Evolutionary conservation across 2,329 filamentous ascomycete species (phyloP).

Genomic region (Phialophora macrospora): DNA sequence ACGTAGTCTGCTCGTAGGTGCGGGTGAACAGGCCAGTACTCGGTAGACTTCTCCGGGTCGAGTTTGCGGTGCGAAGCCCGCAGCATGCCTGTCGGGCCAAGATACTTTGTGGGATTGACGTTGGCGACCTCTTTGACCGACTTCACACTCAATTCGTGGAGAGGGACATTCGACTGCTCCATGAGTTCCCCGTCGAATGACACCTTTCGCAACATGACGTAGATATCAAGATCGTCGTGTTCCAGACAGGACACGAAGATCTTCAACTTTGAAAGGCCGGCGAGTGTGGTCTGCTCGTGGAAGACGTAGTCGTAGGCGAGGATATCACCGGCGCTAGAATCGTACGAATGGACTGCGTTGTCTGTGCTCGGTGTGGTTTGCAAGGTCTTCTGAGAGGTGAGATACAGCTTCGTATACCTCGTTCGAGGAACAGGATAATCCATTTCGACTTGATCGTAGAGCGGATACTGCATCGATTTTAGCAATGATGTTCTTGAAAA

Average conservation of each 20-base stretch:
- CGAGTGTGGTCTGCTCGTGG: slow-evolving; percentile 43
- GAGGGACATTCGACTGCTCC: slow-evolving; percentile 53
- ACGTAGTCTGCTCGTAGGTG: slow-evolving; percentile 51
- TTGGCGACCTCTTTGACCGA: slow-evolving; percentile 47
- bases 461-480: slow-evolving; percentile 18
- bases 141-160: slow-evolving; percentile 43
- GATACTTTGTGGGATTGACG: slow-evolving; percentile 46
- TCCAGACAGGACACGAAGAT: slow-evolving; percentile 54
- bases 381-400: slow-evolving; percentile 28
- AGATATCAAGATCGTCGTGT: slow-evolving; percentile 54
- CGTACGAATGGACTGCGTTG: slow-evolving; percentile 18
- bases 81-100: slow-evolving; percentile 52
- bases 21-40: slow-evolving; percentile 47
- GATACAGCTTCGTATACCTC: slow-evolving; percentile 42
- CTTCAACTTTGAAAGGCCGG: slow-evolving; percentile 55
- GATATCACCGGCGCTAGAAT: slow-evolving; percentile 19
- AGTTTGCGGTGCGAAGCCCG: slow-evolving; percentile 53
- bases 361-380: slow-evolving; percentile 29
- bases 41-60: slow-evolving; percentile 43
- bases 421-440: slow-evolving; percentile 28
- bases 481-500: background rate
- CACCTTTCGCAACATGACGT: slow-evolving; percentile 52
- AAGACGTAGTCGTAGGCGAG: slow-evolving; percentile 51
- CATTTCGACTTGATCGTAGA: slow-evolving; percentile 42
- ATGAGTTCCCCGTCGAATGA: slow-evolving; percentile 51